Conservation (phyloP, 257 asterid species). For the Gentiana macrophylla region DNA sequence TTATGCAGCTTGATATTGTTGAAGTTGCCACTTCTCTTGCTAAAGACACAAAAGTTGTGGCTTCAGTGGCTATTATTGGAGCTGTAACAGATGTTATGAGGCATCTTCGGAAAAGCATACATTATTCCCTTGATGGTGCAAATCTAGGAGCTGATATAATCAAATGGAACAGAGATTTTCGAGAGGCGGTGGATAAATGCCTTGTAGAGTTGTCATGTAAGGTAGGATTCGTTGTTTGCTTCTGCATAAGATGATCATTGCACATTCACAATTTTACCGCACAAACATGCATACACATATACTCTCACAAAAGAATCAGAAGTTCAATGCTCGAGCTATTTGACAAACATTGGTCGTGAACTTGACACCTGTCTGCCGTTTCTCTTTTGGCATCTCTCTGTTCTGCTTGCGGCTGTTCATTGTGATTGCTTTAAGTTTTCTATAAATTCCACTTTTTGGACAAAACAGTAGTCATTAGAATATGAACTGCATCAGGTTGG, state of each 20-base stretch:
- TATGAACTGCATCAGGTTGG: constrained; percentile 53
- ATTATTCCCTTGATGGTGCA: constrained; percentile 64
- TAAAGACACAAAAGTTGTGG: constrained; percentile 52
- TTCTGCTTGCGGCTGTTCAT: too few relatives aligned
- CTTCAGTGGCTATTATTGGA: constrained; percentile 73
- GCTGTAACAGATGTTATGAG: constrained; percentile 88
- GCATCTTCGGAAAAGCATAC: constrained; percentile 91
- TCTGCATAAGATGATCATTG: background rate
- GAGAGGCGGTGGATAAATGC: constrained; percentile 76
- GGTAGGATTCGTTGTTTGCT: constrained; percentile 22
- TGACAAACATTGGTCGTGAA: too few relatives aligned
- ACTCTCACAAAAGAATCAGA: background rate
- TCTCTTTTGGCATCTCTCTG: too few relatives aligned
- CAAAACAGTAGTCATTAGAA: constrained; percentile 1
- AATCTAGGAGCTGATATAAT: constrained; percentile 59
- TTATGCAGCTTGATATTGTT: constrained; percentile 85
- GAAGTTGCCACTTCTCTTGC: constrained; percentile 63
- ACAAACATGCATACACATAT: background rate
- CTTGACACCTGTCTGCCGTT: too few relatives aligned
- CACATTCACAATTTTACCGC: background rate
- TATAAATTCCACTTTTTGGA: background rate
- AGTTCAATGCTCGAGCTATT: too few relatives aligned
- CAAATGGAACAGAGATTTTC: constrained; percentile 68
- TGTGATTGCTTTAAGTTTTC: too few relatives aligned
- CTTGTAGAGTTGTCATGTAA: constrained; percentile 67